Conservation (phyloP, 1,284 basidiomycete genomes). For the Cutaneotrichosporon sp. region DNA sequence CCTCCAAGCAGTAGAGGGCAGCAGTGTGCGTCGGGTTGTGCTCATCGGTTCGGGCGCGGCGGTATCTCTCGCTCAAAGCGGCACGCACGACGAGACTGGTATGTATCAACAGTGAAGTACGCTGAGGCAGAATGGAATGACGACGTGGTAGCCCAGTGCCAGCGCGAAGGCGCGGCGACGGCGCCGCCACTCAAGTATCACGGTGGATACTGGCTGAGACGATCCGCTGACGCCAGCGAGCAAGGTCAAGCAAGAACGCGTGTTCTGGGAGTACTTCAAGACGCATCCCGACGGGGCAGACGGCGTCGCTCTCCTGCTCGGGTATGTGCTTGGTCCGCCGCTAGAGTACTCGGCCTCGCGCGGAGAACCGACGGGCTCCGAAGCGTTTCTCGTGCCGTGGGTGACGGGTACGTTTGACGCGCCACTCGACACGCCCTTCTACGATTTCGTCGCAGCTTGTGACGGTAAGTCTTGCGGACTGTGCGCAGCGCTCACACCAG, state of each 20-base stretch:
- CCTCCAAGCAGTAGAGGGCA: background rate
- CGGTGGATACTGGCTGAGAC: too few relatives aligned
- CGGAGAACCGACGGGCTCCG: background rate
- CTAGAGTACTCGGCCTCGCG: background rate
- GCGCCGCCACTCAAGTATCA: background rate
- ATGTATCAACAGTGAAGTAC: background rate
- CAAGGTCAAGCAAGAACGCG: constrained; percentile 27
- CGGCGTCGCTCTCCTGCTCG: constrained; percentile 3
- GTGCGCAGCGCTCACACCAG: too few relatives aligned
- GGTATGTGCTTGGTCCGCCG: background rate
- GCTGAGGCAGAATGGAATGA: constrained; percentile 8
- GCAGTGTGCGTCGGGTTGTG: background rate
- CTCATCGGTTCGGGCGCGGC: background rate
- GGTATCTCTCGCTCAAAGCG: background rate
- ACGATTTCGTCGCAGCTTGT: background rate
- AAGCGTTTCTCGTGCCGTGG: background rate
- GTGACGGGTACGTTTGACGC: background rate
- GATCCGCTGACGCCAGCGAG: background rate
- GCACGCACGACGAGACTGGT: background rate
- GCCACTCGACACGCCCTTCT: background rate
- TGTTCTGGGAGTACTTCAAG: constrained; percentile 27
- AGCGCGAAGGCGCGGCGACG: background rate
- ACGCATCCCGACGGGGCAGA: background rate
- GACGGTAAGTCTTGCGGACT: background rate
- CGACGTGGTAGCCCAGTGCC: background rate